phyloP scores from a whole-genome alignment of 192 early-diverging fungal genomes.

The Backusella sp. region DNA sequence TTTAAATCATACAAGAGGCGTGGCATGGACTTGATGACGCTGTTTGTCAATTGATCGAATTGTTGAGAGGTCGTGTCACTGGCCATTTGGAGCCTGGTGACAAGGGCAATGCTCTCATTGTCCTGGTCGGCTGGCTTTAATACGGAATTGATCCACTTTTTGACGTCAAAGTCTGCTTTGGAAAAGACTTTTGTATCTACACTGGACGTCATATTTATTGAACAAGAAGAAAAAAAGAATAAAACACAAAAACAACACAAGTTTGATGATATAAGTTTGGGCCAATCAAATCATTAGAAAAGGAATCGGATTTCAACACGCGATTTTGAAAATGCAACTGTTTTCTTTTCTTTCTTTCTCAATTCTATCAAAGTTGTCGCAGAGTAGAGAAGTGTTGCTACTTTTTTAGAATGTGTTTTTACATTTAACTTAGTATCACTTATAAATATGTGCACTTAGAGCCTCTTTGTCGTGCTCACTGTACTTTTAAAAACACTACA shows the following conservation, averaged over 20 bases:
- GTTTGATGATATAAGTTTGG: background rate
- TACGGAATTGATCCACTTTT: slow-evolving; percentile 64
- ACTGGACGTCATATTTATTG: slow-evolving; percentile 3
- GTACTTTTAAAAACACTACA: too few relatives aligned
- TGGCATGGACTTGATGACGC: slow-evolving; percentile 58
- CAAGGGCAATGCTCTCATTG: slow-evolving; percentile 49
- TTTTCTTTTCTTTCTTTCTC: too few relatives aligned
- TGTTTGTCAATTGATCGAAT: slow-evolving; percentile 53
- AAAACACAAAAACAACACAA: background rate
- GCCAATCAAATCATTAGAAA: background rate
- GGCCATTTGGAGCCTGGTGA: slow-evolving; percentile 58
- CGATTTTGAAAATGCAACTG: background rate
- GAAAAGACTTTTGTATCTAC: slow-evolving; percentile 18
- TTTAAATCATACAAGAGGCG: slow-evolving; percentile 62
- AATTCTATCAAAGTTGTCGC: too few relatives aligned
- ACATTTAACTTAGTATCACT: too few relatives aligned
- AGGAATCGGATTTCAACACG: background rate
- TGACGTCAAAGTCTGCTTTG: slow-evolving; percentile 55
- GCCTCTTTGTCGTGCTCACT: too few relatives aligned
- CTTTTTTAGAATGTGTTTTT: too few relatives aligned
- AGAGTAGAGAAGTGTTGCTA: too few relatives aligned
- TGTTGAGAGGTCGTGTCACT: slow-evolving; percentile 54
- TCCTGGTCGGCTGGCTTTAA: slow-evolving; percentile 32
- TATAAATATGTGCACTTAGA: too few relatives aligned
- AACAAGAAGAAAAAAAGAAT: background rate